Evolutionary conservation across 768 basidiomycete species (phyloP).

Genomic region (Myochromella boudieri): DNA sequence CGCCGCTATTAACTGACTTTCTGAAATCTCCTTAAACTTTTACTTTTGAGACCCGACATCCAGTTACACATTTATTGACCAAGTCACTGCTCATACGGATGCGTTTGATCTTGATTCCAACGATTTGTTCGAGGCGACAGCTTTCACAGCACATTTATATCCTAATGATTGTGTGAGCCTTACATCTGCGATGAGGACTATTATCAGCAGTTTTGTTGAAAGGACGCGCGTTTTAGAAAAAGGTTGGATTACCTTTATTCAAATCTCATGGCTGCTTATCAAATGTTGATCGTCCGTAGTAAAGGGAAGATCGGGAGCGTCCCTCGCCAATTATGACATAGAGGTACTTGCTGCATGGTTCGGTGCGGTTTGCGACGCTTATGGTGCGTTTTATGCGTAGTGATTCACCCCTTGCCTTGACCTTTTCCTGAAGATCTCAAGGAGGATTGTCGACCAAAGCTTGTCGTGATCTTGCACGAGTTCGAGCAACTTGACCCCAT

Average conservation of each 20-base stretch:
- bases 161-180: constrained; percentile 59
- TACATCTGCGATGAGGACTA: constrained; percentile 48
- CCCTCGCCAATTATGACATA: constrained; percentile 64
- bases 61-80: constrained; percentile 46
- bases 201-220: constrained; percentile 55
- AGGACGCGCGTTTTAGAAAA: constrained; percentile 24
- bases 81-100: constrained; percentile 38
- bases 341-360: constrained; percentile 62
- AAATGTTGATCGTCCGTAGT: constrained; percentile 24
- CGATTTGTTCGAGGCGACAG: constrained; percentile 15
- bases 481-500: constrained; percentile 69
- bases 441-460: constrained; percentile 26
- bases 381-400: constrained; percentile 27
- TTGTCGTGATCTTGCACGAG: constrained; percentile 67
- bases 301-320: constrained; percentile 47
- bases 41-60: constrained; percentile 40
- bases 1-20: constrained; percentile 14
- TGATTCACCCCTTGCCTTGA: background rate
- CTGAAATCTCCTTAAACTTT: background rate
- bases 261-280: background rate
- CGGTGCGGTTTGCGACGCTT: constrained; percentile 32
- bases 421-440: constrained; percentile 4
- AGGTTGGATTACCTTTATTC: constrained; percentile 17
- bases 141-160: constrained; percentile 47
- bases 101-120: constrained; percentile 14